These are phyloP conservation scores for Xylaria intraflava DNA, from an alignment of 495 filamentous ascomycete genomes.

Conservation along the genomic window DNA sequence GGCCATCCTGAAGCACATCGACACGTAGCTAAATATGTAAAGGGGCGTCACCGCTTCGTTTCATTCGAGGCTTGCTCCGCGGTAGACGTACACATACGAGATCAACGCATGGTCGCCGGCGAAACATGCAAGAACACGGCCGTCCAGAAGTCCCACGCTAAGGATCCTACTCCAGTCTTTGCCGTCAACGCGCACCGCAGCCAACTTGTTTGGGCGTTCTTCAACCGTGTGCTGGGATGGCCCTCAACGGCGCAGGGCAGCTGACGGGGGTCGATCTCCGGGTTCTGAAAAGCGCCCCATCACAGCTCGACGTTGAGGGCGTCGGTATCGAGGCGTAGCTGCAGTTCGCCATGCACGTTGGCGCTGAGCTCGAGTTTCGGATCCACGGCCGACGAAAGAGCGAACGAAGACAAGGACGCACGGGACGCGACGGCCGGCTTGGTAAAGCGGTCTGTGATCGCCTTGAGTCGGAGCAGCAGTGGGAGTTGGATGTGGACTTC, in stretches of 20 bases:
- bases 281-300: conserved; percentile 79
- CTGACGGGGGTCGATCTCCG: conserved; percentile 69
- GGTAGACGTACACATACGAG: conserved; percentile 87
- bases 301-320: conserved; percentile 69
- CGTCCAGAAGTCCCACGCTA: conserved; percentile 81
- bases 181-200: conserved; percentile 81
- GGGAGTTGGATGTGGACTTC: conserved; percentile 92
- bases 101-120: conserved; percentile 74
- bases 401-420: conserved; percentile 10
- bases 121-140: conserved; percentile 85
- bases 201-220: conserved; percentile 63
- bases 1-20: too few species aligned
- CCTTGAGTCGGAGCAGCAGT: conserved; percentile 73
- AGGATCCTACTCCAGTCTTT: conserved; percentile 85
- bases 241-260: conserved; percentile 58
- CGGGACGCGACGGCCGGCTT: conserved; percentile 53
- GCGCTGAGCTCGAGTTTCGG: conserved; percentile 72
- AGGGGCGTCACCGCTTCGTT: too few species aligned
- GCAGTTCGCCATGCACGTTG: conserved; percentile 84
- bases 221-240: conserved; percentile 69
- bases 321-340: conserved; percentile 69
- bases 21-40: too few species aligned
- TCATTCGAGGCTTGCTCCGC: too few species aligned
- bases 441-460: conserved; percentile 89
- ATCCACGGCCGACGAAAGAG: conserved; percentile 13